Evolutionary conservation across 805 yeast genomes (phyloP), one percentile per base, ranked within the genome.

Genomic region (Kuraishia molischiana): DNA sequence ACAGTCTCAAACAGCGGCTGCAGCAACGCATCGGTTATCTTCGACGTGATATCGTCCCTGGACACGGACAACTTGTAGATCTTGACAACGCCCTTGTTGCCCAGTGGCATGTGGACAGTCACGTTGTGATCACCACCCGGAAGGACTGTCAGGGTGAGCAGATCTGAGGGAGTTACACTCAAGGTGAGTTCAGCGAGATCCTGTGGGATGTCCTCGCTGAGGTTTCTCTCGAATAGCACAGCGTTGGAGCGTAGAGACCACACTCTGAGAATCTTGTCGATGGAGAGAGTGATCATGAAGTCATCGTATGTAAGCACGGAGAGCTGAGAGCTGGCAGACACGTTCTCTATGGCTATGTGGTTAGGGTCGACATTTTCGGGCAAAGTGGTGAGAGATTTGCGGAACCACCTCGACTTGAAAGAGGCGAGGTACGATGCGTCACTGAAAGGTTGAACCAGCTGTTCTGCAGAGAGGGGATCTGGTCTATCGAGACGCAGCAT

Each of bases 191-290:
- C 34, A 32, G 35, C 18, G 5, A 41, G 19, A 3, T 11, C 44
- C 5, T 44, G 38, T 2, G 56, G 48, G 17, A 59, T 37, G 32
- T 34, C 44, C 13, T 47, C 44, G 29, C 50, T 51, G 19, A 58
- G 21, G 18, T 45, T 42, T 21, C 42, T 37, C 32, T 51, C 55
- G 19, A 41, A 40, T 2, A 52, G 14, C 11, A 48, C 22, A 5
- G 39, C 30, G 35, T 62, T 67, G 2, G 62, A 46, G 0, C 50
- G 43, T 3, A 79, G 47, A 21, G 75, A 67, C 89, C 92, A 85
- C 17, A 82, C 45, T 43, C 75, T 72, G 26, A 85, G 45, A 4
- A 53, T 54, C 46, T 72, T 72, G 47, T 73, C 66, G 17, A 79
- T 67, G 0, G 84, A 64, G 24, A 78, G 58, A 0, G 86, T 71